Base-by-base conservation (phyloP, 2,329 filamentous ascomycete genomes). In the Plectosphaerella sp. region DNA sequence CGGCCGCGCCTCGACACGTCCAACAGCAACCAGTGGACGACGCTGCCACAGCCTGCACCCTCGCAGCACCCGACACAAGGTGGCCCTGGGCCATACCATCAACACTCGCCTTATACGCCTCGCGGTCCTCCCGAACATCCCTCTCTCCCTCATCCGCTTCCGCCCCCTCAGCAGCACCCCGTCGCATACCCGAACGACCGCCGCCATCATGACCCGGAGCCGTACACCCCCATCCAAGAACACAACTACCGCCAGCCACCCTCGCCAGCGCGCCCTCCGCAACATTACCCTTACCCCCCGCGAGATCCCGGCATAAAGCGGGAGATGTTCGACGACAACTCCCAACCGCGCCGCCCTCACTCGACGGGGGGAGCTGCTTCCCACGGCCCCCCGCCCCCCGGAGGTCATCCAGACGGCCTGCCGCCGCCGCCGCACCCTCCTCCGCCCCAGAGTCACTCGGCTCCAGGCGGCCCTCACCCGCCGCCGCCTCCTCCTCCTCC, bases 231-330 rank as follows among this genome's bases (percentile, higher is more conserved):
- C 57, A 76, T 79, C 67, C 79, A 80, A 41, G 22, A 46, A 66
- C 79, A 83, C 62, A 76, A 73, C 49, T 74, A 76, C 59, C 71
- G 72, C 64, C 72, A 71, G 53, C 72, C 73, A 58, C 72, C 71
- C 52, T 73, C 74, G 48, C 72, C 73, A 57, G 72, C 72, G 56
- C 75, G 75, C 59, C 66, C 69, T 47, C 61, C 67, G 22, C 77
- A 74, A 61, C 65, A 72, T 24, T 49, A 49, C 46, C 62, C 71
- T 12, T 81, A 77, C 61, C 62, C 71, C 54, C 64, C 71, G 11
- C 69, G 78, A 62, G 80, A 84, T 25, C 70, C 77, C 47, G 67
- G 75, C 59, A 74, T 84, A 66, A 84, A 84, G 68, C 72, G 79
- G 58, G 82, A 84, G 55, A 70, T 74, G 41, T 68, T 66, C 54